Conservation (phyloP, 495 filamentous ascomycete species). For the Penicillium bialowiezense region DNA sequence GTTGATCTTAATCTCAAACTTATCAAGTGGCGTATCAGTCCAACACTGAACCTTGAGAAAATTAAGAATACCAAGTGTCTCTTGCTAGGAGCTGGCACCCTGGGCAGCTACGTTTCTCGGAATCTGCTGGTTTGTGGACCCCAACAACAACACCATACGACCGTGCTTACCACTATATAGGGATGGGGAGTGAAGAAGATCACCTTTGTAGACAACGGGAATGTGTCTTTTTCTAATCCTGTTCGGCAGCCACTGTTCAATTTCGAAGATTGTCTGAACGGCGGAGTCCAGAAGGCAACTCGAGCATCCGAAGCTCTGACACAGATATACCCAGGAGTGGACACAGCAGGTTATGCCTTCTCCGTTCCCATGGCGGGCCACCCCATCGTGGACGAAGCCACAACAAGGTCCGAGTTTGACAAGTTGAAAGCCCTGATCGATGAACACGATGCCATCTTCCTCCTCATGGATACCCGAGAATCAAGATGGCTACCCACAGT, state of each 20-base stretch:
- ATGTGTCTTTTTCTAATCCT: constrained; percentile 94
- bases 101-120: constrained; percentile 89
- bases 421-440: constrained; percentile 72
- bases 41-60: constrained; percentile 77
- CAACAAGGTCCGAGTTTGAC: constrained; percentile 69
- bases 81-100: constrained; percentile 89
- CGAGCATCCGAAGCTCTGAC: constrained; percentile 77
- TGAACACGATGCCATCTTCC: constrained; percentile 87
- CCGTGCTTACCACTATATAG: constrained; percentile 21
- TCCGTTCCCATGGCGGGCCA: constrained; percentile 95
- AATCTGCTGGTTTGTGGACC: constrained; percentile 63
- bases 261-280: constrained; percentile 83
- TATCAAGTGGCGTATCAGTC: constrained; percentile 97
- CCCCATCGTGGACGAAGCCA: constrained; percentile 67
- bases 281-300: constrained; percentile 79
- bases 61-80: constrained; percentile 92
- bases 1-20: constrained; percentile 96
- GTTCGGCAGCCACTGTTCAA: constrained; percentile 91
- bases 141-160: background rate
- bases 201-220: constrained; percentile 93
- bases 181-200: constrained; percentile 97
- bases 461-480: constrained; percentile 95
- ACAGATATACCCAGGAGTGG: constrained; percentile 88
- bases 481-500: constrained; percentile 95
- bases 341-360: constrained; percentile 71